Base-by-base conservation (phyloP, 345 rosid genomes). In the Physaria fendleri region DNA sequence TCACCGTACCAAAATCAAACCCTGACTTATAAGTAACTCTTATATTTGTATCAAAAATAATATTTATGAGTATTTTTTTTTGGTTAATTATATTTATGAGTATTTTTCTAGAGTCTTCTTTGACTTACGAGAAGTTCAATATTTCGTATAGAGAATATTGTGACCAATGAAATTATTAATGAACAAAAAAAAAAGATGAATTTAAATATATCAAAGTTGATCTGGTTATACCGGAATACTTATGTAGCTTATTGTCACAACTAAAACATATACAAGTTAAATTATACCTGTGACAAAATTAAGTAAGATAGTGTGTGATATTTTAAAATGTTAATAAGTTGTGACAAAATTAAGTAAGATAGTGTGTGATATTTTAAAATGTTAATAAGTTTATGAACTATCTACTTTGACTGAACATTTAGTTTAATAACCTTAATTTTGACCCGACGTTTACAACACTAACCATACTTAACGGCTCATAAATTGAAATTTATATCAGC, bases 381-480 rank as follows among this genome's bases (percentile, higher is more conserved):
- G 34, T 47, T 47, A 25, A 8, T n/a, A 42, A 11, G 13, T 48
- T 28, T 10, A 30, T 11, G 43, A 33, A 5, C 42, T 52, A 52
- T 39, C 48, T 33, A 35, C 34, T 50, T 21, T 29, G 50, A 62
- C 66, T 50, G 56, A 20, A 3, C 21, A 39, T 29, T 62, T 29
- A 38, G n/a, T 17, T 62, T 38, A 49, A 38, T 62, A 49, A 5
- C 29, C 42, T 14, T 63, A 51, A 22, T 14, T 21, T 41, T 32
- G 68, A 42, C 53, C 28, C 27, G 12, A 0, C 35, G 8, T 53
- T 54, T 53, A 53, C 61, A 64, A 32, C 44, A 23, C 14, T 43
- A 53, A 62, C 28, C 52, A 64, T 32, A 42, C 43, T 52, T 52
- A 64, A 53, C 45, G 53, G 61, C 25, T 32, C 15, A 39, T 39